A percentile compares a stretch with the other conserved stretches of the same genome.
These are phyloP conservation scores for Moniliophthora roreri DNA, from an alignment of 1,284 basidiomycete genomes.

Conservation along the genomic window DNA sequence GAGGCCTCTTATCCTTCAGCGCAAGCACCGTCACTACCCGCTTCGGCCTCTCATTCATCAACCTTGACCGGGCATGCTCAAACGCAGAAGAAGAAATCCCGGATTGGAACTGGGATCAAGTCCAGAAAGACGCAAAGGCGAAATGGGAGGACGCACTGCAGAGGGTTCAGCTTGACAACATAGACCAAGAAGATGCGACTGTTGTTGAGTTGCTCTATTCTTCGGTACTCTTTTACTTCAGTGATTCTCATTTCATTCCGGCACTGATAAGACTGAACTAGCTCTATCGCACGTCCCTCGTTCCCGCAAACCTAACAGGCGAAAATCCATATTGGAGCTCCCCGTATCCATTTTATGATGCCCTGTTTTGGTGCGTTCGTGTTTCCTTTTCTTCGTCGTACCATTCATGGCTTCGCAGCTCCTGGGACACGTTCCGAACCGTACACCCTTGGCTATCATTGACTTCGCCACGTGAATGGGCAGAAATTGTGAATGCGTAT, in stretches of 20 bases:
- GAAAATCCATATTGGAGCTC: slow-evolving; percentile 48
- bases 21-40: slow-evolving; percentile 34
- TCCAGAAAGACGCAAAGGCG: slow-evolving; percentile 33
- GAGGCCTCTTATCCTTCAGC: slow-evolving; percentile 41
- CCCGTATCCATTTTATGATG: slow-evolving; percentile 43
- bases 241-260: background rate
- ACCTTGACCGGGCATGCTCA: slow-evolving; percentile 39
- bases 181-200: slow-evolving; percentile 35
- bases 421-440: slow-evolving; percentile 53
- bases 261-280: slow-evolving; percentile 14
- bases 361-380: slow-evolving; percentile 40
- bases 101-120: slow-evolving; percentile 41
- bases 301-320: slow-evolving; percentile 50
- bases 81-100: slow-evolving; percentile 49
- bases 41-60: slow-evolving; percentile 47
- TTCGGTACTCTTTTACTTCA: slow-evolving; percentile 31
- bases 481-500: slow-evolving; percentile 45
- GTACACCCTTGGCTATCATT: slow-evolving; percentile 46
- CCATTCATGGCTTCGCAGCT: slow-evolving; percentile 27
- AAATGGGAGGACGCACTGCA: slow-evolving; percentile 44
- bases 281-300: slow-evolving; percentile 50
- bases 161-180: slow-evolving; percentile 37
- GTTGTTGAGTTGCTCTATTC: slow-evolving; percentile 47
- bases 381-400: background rate
- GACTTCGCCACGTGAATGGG: slow-evolving; percentile 42